Base-by-base conservation (phyloP, 352 stramenopile genomes). In the Phytopythium sindhum region DNA sequence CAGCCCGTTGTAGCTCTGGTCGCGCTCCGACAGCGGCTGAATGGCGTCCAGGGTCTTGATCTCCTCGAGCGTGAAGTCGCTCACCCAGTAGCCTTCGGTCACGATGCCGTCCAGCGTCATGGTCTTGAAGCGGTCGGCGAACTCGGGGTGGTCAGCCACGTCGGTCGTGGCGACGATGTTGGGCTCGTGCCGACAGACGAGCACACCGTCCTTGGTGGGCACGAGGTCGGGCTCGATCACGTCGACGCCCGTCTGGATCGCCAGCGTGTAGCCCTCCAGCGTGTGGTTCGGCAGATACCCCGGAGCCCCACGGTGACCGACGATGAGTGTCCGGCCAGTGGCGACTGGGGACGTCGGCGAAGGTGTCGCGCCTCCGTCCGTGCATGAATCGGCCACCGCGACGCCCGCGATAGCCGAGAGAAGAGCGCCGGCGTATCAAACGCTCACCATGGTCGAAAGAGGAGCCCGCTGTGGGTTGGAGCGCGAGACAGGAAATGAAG, bases 201-300 rank as follows among this genome's bases (percentile, higher is more conserved):
- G 77, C 48, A 91, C 69, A 35, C 78, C 75, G 66, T 97, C 89
- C 61, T 88, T 91, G 23, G 90, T 96, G 26, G 77, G 79, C 1
- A 97, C 89, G 57, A 98, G 77, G 72, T 98, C 91, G 15, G 91
- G 86, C 73, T 98, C 91, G 44, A 98, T 97, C 58, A 90, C 95
- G 68, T 98, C 88, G 17, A 94, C 82, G n/a, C 90, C 89, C 9
- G 91, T 75, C 64, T 98, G 78, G 33, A 97, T 84, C 53, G 91
- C 91, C 14, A 98, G 73, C 53, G 83, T 88, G 74, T 98, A 98
- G 19, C 81, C 84, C 58, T 81, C 74, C 63, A 98, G 73, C 35
- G 93, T 95, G 68, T 98, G 89, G 65, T 98, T 90, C 7, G 93
- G 91, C 26, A 98, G 65, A 72, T 97, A 94, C 26, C 83, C 91